phyloP scores from a whole-genome alignment of 768 basidiomycete species.

The Rhodosporidiobolus sp. region DNA sequence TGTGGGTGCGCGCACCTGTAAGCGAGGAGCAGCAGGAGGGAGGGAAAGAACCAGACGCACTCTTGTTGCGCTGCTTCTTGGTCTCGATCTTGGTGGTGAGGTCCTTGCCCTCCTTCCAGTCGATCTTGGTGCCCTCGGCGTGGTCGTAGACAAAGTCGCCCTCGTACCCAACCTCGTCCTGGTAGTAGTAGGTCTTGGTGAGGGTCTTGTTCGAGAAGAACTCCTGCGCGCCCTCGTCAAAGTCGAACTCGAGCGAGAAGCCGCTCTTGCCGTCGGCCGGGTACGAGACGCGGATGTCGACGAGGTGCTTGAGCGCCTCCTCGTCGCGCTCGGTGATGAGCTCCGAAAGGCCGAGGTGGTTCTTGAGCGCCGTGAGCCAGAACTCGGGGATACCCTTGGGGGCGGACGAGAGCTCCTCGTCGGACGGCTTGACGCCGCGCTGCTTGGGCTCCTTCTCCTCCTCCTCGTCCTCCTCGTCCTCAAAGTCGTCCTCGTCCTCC shows the following conservation, averaged over 20 bases:
- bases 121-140: slow-evolving; percentile 84
- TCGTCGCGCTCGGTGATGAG: slow-evolving; percentile 91
- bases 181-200: slow-evolving; percentile 89
- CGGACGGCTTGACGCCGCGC: slow-evolving; percentile 43
- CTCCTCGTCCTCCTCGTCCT: slow-evolving; percentile 44
- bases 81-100: slow-evolving; percentile 96
- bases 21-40: slow-evolving; percentile 54
- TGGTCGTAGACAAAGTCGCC: slow-evolving; percentile 97
- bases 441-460: slow-evolving; percentile 39
- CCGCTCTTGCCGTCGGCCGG: slow-evolving; percentile 71
- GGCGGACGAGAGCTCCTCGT: slow-evolving; percentile 45
- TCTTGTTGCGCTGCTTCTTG: slow-evolving; percentile 99
- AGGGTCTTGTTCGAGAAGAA: slow-evolving; percentile 81
- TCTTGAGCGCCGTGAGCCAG: slow-evolving; percentile 94
- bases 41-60: slow-evolving; percentile 54
- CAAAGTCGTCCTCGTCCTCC: slow-evolving; percentile 53
- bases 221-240: slow-evolving; percentile 65
- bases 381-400: slow-evolving; percentile 79
- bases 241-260: slow-evolving; percentile 83
- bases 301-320: slow-evolving; percentile 75
- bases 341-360: slow-evolving; percentile 79
- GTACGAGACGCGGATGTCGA: slow-evolving; percentile 76
- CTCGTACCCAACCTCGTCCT: slow-evolving; percentile 59
- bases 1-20: slow-evolving; percentile 50
- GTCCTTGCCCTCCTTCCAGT: slow-evolving; percentile 98